Evolutionary conservation across 768 basidiomycete species (phyloP).

Genomic region (Russula olivacea): DNA sequence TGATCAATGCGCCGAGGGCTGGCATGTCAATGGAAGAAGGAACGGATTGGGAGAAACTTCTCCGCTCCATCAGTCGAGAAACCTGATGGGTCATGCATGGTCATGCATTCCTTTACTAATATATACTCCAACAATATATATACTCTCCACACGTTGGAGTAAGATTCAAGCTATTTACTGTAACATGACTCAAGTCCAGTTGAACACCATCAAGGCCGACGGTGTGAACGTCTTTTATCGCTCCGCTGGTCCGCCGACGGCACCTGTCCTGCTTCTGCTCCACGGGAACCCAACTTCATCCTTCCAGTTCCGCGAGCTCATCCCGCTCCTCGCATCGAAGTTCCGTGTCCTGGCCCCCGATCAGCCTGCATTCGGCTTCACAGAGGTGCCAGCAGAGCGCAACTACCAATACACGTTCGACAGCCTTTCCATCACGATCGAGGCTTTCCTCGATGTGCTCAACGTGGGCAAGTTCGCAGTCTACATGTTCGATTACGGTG

Average conservation of each 20-base stretch:
- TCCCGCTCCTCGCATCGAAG: constrained; percentile 36
- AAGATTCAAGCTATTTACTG: background rate
- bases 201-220: constrained; percentile 31
- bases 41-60: no score
- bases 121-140: background rate
- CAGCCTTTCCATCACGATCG: constrained; percentile 36
- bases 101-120: background rate
- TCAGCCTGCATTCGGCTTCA: constrained; percentile 48
- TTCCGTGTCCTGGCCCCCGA: constrained; percentile 48
- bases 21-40: no score
- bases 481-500: constrained; percentile 49
- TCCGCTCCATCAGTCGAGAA: no score
- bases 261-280: constrained; percentile 38
- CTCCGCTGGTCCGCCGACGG: constrained; percentile 33
- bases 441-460: constrained; percentile 38
- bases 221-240: constrained; percentile 42
- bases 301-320: constrained; percentile 45
- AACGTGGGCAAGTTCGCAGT: constrained; percentile 37
- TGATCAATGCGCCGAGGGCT: no score
- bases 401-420: constrained; percentile 41
- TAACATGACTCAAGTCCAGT: constrained; percentile 17
- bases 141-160: no score
- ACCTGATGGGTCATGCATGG: background rate
- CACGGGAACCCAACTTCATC: constrained; percentile 49
- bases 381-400: constrained; percentile 35